phyloP scores from a whole-genome alignment of 2,329 filamentous ascomycete species.

The Diaporthe sp. region DNA sequence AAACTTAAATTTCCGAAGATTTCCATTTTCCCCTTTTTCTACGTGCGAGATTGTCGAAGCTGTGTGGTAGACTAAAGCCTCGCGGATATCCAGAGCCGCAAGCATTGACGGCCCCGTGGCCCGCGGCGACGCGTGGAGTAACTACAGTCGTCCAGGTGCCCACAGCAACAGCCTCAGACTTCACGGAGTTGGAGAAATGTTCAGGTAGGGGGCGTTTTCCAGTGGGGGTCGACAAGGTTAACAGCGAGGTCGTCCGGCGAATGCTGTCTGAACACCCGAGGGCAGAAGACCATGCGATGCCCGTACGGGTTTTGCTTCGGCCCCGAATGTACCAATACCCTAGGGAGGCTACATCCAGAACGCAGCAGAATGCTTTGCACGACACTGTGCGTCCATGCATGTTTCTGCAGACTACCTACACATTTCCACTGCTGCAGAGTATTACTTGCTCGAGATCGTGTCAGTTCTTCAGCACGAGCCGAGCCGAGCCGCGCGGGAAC shows the following conservation, averaged over 20 bases:
- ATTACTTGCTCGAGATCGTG: neutral
- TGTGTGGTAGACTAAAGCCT: no score
- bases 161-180: neutral
- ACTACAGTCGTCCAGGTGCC: neutral
- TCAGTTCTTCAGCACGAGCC: neutral
- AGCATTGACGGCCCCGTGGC: neutral
- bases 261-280: neutral
- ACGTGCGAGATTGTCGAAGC: no score
- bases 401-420: neutral
- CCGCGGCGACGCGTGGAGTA: neutral
- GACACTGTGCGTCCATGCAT: neutral
- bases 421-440: neutral
- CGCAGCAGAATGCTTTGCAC: neutral
- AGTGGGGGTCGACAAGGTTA: neutral
- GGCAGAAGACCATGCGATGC: no score
- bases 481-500: neutral
- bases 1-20: no score
- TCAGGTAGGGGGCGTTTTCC: neutral
- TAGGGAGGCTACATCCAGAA: neutral
- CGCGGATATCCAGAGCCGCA: no score
- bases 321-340: no score
- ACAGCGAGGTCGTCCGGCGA: neutral
- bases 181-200: neutral
- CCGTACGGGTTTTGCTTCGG: no score
- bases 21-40: no score